phyloP scores from a whole-genome alignment of 305 asterid genomes.

The Rubia peregrina region DNA sequence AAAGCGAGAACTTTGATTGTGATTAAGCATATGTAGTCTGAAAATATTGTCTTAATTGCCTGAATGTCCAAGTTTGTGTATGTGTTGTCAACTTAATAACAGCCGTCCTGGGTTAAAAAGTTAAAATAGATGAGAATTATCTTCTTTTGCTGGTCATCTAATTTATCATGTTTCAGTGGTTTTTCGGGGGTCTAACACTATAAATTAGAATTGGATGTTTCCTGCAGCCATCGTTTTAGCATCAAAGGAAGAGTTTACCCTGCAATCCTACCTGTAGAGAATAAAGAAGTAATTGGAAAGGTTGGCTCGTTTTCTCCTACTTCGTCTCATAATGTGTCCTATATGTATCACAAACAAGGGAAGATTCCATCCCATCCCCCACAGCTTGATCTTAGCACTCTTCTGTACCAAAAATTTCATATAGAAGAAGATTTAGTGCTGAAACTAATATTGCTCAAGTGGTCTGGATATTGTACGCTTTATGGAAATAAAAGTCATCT shows the following conservation, averaged over 20 bases:
- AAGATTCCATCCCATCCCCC: neutral
- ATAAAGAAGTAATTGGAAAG: slow-evolving; percentile 63
- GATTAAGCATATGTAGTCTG: neutral
- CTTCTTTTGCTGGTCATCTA: slow-evolving; percentile 1
- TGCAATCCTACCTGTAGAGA: slow-evolving; percentile 65
- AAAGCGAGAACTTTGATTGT: neutral
- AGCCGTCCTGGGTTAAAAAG: neutral
- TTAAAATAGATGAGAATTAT: neutral
- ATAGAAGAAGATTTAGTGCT: neutral
- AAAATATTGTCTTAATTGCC: neutral
- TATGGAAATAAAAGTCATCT: neutral
- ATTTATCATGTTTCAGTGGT: neutral
- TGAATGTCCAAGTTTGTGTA: neutral
- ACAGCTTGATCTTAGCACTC: neutral
- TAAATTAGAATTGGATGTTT: slow-evolving; percentile 10
- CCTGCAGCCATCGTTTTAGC: slow-evolving; percentile 80
- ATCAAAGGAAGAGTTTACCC: slow-evolving; percentile 89
- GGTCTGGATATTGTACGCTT: neutral
- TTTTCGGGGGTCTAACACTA: neutral
- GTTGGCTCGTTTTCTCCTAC: slow-evolving; percentile 27
- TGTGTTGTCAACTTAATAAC: neutral
- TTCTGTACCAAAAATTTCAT: neutral
- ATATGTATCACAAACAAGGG: neutral
- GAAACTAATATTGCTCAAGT: neutral
- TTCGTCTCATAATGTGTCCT: neutral